Evolutionary conservation across 2,329 filamentous ascomycete genomes (phyloP), one percentile per base, ranked within the genome.

Genomic region (Aspergillus tanneri): DNA sequence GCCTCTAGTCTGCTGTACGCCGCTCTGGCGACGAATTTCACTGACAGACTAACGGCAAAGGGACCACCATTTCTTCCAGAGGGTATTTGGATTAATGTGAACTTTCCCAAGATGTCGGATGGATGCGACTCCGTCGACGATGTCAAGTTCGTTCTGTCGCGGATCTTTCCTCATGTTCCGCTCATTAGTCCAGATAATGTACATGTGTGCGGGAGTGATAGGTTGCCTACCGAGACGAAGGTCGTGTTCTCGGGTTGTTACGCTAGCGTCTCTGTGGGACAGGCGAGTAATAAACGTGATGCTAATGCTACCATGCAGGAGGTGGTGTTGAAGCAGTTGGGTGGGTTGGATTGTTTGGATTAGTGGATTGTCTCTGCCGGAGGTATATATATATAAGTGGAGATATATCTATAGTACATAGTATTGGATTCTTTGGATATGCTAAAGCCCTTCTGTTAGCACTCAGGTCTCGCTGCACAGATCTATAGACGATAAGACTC

Each of bases 41-140:
- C 82, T 6, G 68, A 79, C 42, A 71, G 72, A 2, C 59, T 88
- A 30, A 61, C 85, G 22, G 72, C 66, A 1, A 74, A 77, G 0
- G 83, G 83, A 30, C 72, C 73, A 30, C 85, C 86, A 0, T 87
- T 85, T 60, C 73, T 88, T 3, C 84, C 85, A 0, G 58, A 71
- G 0, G 74, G 77, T 37, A 74, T 80, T 2, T 87, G 77, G 64
- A 75, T 88, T 24, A 88, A 88, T 56, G 83, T 88, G 57, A 88
- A 88, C 69, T 86, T 86, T 59, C 81, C 82, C 4, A 50, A 35
- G 4, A 77, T 81, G 1, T 68, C 62, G 2, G 66, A 69, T 5
- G 72, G 66, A 43, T 88, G 85, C 68, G 74, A 70, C 10, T 69
- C 71, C 18, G 64, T 76, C 0, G 68, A 69, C 23, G 69, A 83